Base-by-base conservation (phyloP, 495 filamentous ascomycete genomes). In the Sordaria brevicollis region DNA sequence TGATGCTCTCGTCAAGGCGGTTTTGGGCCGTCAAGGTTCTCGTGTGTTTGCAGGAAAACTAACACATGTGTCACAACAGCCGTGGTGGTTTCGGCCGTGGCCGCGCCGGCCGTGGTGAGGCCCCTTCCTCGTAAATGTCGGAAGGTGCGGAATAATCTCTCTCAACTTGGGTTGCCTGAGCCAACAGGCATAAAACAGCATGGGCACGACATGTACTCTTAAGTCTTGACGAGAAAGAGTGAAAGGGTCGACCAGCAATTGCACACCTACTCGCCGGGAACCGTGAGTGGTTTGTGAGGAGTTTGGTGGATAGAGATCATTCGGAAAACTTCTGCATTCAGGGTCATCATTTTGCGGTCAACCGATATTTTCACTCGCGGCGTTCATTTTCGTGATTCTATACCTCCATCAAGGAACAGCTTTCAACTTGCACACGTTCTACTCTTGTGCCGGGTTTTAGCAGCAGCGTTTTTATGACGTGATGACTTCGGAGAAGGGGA, bases 61-160 rank as follows among this genome's bases (percentile, higher is more conserved):
- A 15, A 57, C 49, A 84, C 78, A 67, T 71, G 67, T 72, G 72
- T 74, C 65, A 49, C 71, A 71, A 75, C 74, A 89, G 87, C 90
- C 93, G 93, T 88, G 91, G 92, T 85, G 92, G 92, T 75, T 93
- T 93, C 82, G 92, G 93, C 79, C 93, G 93, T 90, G 94, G 93
- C 81, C 90, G 92, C 86, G 80, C 80, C 68, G 92, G 93, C 81
- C 90, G 92, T 86, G 81, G 80, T 70, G 88, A 85, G 78, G 84
- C 92, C 83, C 88, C 91, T 83, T 85, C 92, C 76, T 90, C 85
- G 76, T 89, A 89, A 80, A 78, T 79, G 72, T 54, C 75, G 72
- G 72, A 77, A 65, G 70, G 67, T n/a, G n/a, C 68, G 69, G 71
- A 73, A 71, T 67, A 69, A 70, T 72, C 72, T 77, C 70, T 75